Evolutionary conservation across 306 rosid species (phyloP).

Genomic region (Trifolium dubium): DNA sequence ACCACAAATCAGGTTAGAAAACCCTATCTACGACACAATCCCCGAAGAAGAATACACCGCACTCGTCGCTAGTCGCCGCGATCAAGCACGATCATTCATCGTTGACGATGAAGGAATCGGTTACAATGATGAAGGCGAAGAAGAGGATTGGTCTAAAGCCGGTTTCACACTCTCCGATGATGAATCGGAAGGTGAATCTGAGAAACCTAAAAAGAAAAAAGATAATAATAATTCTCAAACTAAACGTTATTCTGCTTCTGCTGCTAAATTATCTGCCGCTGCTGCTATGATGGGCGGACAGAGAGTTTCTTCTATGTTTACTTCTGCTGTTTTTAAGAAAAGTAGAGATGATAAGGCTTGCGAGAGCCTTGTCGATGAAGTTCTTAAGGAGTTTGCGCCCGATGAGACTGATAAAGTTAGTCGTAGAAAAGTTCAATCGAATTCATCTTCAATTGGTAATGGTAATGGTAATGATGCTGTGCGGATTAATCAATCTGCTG

Average conservation of each 20-base stretch:
- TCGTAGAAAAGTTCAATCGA: constrained; percentile 57
- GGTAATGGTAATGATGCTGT: not conserved
- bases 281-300: constrained; percentile 87
- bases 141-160: constrained; percentile 91
- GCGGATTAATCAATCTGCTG: constrained; percentile 31
- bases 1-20: constrained; percentile 74
- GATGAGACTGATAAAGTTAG: constrained; percentile 74
- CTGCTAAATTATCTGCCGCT: constrained; percentile 80
- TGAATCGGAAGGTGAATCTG: constrained; percentile 71
- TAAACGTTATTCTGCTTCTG: constrained; percentile 64
- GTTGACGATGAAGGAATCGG: constrained; percentile 90
- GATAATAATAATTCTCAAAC: constrained; percentile 61
- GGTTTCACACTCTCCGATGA: constrained; percentile 60
- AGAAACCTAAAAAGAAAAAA: constrained; percentile 67
- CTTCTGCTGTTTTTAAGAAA: constrained; percentile 72
- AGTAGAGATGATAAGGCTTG: constrained; percentile 62
- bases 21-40: constrained; percentile 74
- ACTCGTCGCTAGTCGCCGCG: constrained; percentile 82
- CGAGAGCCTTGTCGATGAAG: constrained; percentile 82
- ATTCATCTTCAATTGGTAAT: constrained; percentile 13
- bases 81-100: constrained; percentile 67
- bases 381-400: constrained; percentile 85
- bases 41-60: constrained; percentile 85
- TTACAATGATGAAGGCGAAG: constrained; percentile 88
- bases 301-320: constrained; percentile 86